Evolutionary conservation across 331 rosid species (phyloP), one percentile per base, ranked within the genome.

Genomic region (Ulmus americana): DNA sequence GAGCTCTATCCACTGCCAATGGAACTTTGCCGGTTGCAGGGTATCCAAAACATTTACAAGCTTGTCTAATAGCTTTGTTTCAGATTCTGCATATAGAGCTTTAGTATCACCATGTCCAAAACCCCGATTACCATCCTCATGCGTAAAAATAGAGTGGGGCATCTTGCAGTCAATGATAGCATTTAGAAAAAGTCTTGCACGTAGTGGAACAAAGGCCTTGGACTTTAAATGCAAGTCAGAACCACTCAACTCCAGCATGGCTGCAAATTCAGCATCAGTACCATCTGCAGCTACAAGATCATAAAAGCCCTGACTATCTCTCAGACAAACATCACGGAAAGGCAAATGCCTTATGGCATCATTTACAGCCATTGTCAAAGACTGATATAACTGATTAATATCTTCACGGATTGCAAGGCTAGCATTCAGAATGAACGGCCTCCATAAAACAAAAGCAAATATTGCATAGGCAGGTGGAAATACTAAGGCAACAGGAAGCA

Each of bases 1-100:
- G 58, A 94, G 97, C 77, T 87, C 90, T 69, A 94, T 88, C 99
- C 99, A 94, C 79, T 94, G 99, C 99, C 99, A 94, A 66, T 87
- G 99, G 59, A 94, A 87, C 77, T 90, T 94, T 28, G 97, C 99
- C 70, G 99, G 97, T 75, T 94, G 99, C 74, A 94, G 77, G 76
- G 85, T 80, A 81, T 94, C 99, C 77, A 90, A 83, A 70, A 87
- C 81, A 79, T 80, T 79, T 40, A 90, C 86, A 77, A 94, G 88
- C 81, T 84, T 90, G 76, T 84, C 97, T 75, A 78, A 80, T 67
- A 87, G 95, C 85, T 90, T 94, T 67, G 83, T 72, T 67, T 83
- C 91, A 13, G 79, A 61, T 55, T 82, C 86, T 4, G 77, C 53
- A 70, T 71, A 79, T 64, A 79, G 83, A 53, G 51, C 71, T 75